Base-by-base conservation (phyloP, 495 filamentous ascomycete genomes). In the Sordaria brevicollis region DNA sequence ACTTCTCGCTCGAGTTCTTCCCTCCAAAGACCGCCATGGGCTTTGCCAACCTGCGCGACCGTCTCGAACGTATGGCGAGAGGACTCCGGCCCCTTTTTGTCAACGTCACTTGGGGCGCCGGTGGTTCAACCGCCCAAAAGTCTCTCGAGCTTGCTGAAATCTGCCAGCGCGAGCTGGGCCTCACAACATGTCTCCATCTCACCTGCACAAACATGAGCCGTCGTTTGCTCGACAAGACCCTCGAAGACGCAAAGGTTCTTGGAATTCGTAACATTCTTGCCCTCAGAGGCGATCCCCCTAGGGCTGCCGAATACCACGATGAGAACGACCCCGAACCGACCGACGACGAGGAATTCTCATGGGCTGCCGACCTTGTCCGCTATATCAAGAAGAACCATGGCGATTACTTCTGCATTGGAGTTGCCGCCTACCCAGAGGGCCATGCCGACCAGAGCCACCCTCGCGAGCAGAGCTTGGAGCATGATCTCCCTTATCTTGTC, bases 1-100 rank as follows among this genome's bases (percentile, higher is more conserved):
- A 94, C 84, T 94, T 97, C 82, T 98, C 96, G 36, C 90, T 98
- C 74, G 96, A 99, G 83, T 99, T 99, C 87, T 98, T 99, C 81
- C 95, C 95, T 68, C 96, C 96, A 67, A 98, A 97, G 82, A 99
- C 95, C 29, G 82, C 88, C 69, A 96, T 94, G 90, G 93, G 95
- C 73, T 94, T 93, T 74, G 90, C 92, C 43, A 99, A 99, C 77
- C 87, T 99, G 36, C 92, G 93, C 77, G 90, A 89, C 70, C 94
- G 95, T 75, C 89, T 99, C 65, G 92, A 96, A 77, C 93, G 95
- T 79, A 98, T 99, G 95, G 89, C 94, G 33, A 87, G 89, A 70
- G 93, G 92, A 5, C 84, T 99, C 57, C 90, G 91, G 3, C 95
- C 95, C 65, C 85, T 98, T 34, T 99, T 99, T 77, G 92, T 99